Percentiles rank a stretch among this genome's conserved stretches.
Evolutionary conservation across 257 asterid genomes (phyloP).

Genomic region (Anisodus tanguticus): DNA sequence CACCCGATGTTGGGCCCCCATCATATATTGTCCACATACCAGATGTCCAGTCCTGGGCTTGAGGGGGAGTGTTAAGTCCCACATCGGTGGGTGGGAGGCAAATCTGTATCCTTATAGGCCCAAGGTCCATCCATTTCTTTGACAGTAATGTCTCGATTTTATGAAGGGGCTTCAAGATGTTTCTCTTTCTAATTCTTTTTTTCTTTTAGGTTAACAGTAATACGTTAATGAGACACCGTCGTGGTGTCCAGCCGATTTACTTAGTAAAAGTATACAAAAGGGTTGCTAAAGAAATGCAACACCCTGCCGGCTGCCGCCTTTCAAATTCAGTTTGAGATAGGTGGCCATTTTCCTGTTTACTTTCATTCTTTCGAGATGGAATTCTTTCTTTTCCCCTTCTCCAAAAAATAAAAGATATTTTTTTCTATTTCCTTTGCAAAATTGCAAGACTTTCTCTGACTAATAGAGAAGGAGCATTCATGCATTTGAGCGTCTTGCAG

Average conservation of each 20-base stretch:
- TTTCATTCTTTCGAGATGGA: neutral
- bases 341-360: neutral
- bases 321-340: slow-evolving; percentile 16
- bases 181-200: neutral
- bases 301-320: neutral
- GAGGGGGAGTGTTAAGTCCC: neutral
- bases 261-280: neutral
- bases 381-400: neutral
- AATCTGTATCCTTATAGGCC: too few species aligned
- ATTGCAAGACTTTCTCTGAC: neutral
- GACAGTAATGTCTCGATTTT: neutral
- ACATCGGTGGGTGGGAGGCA: too few species aligned
- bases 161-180: slow-evolving; percentile 14
- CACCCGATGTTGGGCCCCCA: neutral
- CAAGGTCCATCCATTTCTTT: neutral
- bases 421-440: neutral
- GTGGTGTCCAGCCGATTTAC: neutral
- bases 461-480: neutral
- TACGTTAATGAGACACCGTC: neutral
- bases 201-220: neutral
- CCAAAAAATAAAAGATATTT: neutral
- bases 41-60: neutral
- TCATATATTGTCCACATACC: neutral
- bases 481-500: neutral
- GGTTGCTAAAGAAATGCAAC: slow-evolving; percentile 14